phyloP scores from a whole-genome alignment of 2,329 filamentous ascomycete species.

The Colletotrichum agaves region DNA sequence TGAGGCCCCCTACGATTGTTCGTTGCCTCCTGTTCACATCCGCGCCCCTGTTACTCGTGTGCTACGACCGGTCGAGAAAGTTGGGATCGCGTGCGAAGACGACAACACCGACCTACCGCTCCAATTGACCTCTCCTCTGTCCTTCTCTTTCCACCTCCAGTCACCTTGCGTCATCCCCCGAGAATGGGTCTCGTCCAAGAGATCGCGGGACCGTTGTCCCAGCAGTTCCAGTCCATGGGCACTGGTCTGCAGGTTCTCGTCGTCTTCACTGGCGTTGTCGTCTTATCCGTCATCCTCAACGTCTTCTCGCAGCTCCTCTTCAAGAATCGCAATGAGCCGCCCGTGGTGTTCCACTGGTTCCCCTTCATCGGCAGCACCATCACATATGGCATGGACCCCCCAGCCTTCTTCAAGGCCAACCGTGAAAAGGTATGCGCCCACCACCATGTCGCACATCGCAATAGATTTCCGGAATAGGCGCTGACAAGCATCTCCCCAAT shows the following conservation, averaged over 20 bases:
- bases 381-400: slow-evolving; percentile 94
- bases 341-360: slow-evolving; percentile 83
- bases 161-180: slow-evolving; percentile 33
- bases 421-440: slow-evolving; percentile 74
- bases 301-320: slow-evolving; percentile 82
- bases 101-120: not conserved
- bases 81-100: slow-evolving; percentile 5
- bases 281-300: slow-evolving; percentile 76
- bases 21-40: slow-evolving; percentile 4
- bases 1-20: slow-evolving; percentile 20
- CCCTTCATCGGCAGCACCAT: slow-evolving; percentile 90
- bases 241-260: slow-evolving; percentile 59
- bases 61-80: slow-evolving; percentile 9
- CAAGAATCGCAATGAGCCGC: slow-evolving; percentile 84
- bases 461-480: not conserved
- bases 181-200: slow-evolving; percentile 68
- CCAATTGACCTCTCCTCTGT: slow-evolving; percentile 16
- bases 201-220: slow-evolving; percentile 60
- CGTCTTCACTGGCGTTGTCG: slow-evolving; percentile 56
- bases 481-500: slow-evolving; percentile 24
- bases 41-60: slow-evolving; percentile 20
- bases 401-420: slow-evolving; percentile 82
- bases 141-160: slow-evolving; percentile 9
- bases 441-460: not conserved
- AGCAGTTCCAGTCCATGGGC: slow-evolving; percentile 61